Conservation (phyloP, 2,329 filamentous ascomycete genomes). For the Exophiala alcalophila region DNA sequence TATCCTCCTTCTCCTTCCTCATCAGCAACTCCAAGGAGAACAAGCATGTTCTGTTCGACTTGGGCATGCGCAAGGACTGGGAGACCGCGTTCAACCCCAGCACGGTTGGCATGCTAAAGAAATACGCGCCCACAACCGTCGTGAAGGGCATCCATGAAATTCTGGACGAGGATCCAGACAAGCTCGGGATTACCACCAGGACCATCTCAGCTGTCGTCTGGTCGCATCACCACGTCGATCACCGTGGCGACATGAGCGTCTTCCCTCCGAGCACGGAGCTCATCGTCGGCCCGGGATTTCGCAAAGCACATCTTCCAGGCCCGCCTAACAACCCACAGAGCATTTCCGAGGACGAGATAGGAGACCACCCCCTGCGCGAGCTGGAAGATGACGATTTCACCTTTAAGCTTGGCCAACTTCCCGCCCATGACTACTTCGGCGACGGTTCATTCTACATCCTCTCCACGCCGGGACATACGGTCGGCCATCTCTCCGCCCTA, state of each 20-base stretch:
- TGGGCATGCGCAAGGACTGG: conserved; percentile 33
- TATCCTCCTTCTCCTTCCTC: conserved; percentile 37
- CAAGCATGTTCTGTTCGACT: conserved; percentile 36
- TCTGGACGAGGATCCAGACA: conserved; percentile 17
- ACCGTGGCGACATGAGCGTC: conserved; percentile 49
- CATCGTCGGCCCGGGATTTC: conserved; percentile 55
- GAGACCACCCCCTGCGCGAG: no score
- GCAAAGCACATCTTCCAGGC: conserved; percentile 46
- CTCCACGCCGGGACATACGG: conserved; percentile 37
- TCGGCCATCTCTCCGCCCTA: conserved; percentile 30
- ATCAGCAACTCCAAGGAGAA: conserved; percentile 42
- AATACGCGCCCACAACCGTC: conserved; percentile 7
- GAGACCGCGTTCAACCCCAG: conserved; percentile 15
- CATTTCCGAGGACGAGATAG: no score
- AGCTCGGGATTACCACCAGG: conserved; percentile 12
- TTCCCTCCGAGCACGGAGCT: conserved; percentile 49
- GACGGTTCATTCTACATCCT: conserved; percentile 58
- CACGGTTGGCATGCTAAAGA: conserved; percentile 2
- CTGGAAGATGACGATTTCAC: no score
- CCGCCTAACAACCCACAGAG: no score
- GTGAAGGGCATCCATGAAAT: conserved; percentile 23
- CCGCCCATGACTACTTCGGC: conserved; percentile 52
- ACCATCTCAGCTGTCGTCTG: conserved; percentile 24
- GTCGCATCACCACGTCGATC: conserved; percentile 39
- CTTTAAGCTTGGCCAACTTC: no score